Evolutionary conservation across 345 rosid genomes (phyloP), one percentile per base, ranked within the genome.

Genomic region (Eucalyptus curtisii): DNA sequence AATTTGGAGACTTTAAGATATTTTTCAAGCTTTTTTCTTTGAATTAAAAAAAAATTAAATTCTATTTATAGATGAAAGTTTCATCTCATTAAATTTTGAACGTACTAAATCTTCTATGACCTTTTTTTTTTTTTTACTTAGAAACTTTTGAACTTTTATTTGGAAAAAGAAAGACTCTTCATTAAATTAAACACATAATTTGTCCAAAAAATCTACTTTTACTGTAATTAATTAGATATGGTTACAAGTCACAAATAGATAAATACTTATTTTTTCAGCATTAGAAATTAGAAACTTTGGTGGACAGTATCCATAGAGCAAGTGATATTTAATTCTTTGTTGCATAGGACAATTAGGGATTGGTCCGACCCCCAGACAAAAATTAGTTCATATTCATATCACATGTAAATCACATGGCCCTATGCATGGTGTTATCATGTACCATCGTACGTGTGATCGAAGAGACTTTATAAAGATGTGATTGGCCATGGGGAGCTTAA

Each of bases 191-290:
- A 22, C 61, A 55, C 30, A 9, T 9, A 1, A 22, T 55, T 22
- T 24, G 61, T 55, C 61, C 13, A 55, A 55, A 53, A 24, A 55
- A 55, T 22, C 27, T 55, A 55, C 61, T 22, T 55, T 55, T 22
- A 55, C 0, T 24, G 27, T 55, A 55, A 55, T 9, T 55, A 55
- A 55, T 52, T 53, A 55, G 30, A 0, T 55, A 22, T 4, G 0
- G 61, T 55, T 55, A 55, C 61, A 22, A 55, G 61, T 55, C 61
- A 24, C 27, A 24, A 0, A 55, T 22, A 55, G 61, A 55, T 55
- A 55, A 55, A 55, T 55, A 55, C 61, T 22, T 55, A 55, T 22
- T 8, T 55, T 55, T 55, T 0, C 30, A 4, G 6, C 6, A 55
- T 55, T 55, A 0, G 3, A 55, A 55, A 24, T 55, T 55, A 4